Conservation (phyloP, 2,329 filamentous ascomycete species). For the Zasmidium citrigriseum region DNA sequence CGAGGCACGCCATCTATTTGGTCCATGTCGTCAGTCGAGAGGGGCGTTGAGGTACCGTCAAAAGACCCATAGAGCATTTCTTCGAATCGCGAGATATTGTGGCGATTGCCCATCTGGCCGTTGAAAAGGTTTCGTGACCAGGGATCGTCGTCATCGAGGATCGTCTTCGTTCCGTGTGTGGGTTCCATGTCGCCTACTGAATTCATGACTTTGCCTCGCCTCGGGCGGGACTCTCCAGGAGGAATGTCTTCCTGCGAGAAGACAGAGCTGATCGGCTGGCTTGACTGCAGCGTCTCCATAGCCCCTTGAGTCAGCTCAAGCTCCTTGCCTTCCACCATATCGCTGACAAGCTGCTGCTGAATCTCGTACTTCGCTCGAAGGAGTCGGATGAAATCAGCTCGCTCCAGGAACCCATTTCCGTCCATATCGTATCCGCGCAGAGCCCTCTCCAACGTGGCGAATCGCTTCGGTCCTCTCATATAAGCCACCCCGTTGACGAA, state of each 20-base stretch:
- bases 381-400: conserved; percentile 86
- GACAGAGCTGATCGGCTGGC: conserved; percentile 48
- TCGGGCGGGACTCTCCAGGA: conserved; percentile 26
- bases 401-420: conserved; percentile 78
- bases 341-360: conserved; percentile 84
- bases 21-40: not conserved
- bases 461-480: conserved; percentile 57
- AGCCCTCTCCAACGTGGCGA: conserved; percentile 70
- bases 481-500: conserved; percentile 80
- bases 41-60: not conserved
- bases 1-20: not conserved
- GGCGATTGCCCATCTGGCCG: not conserved
- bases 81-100: conserved; percentile 29
- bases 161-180: conserved; percentile 46
- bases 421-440: conserved; percentile 93
- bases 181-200: conserved; percentile 34
- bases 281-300: conserved; percentile 43
- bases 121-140: conserved; percentile 28
- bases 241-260: conserved; percentile 43
- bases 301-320: conserved; percentile 65
- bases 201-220: conserved; percentile 36
- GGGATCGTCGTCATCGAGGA: conserved; percentile 59
- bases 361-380: conserved; percentile 91
- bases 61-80: conserved; percentile 26
- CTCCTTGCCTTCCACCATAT: conserved; percentile 74